These are phyloP conservation scores for Punica granatum DNA, from an alignment of 345 rosid genomes.

Conservation along the genomic window DNA sequence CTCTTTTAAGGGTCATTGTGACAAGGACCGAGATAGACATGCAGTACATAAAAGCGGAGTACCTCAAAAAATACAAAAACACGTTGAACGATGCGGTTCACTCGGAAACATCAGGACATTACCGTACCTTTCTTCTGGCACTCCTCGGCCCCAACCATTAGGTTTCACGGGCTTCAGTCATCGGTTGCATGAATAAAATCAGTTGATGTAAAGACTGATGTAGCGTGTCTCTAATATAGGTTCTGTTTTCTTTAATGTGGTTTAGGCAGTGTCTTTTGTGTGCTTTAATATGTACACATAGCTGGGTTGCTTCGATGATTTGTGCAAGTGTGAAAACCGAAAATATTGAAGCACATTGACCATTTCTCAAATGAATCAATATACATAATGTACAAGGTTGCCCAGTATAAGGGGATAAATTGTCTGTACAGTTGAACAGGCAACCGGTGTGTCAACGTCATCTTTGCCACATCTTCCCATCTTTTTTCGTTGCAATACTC, in stretches of 20 bases:
- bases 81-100: constrained; percentile 52
- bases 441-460: background rate
- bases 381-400: background rate
- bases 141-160: constrained; percentile 53
- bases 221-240: background rate
- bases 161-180: background rate
- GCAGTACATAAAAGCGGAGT: constrained; percentile 60
- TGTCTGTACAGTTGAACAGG: background rate
- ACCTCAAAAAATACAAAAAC: constrained; percentile 46
- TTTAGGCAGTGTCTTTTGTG: background rate
- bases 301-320: background rate
- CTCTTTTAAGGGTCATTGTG: constrained; percentile 51
- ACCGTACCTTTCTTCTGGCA: constrained; percentile 47
- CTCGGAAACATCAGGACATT: constrained; percentile 61
- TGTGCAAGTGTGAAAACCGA: background rate
- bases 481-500: background rate
- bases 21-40: constrained; percentile 68
- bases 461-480: background rate
- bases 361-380: background rate
- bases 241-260: background rate
- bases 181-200: background rate
- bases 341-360: background rate
- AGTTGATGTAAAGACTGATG: background rate
- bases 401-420: background rate
- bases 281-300: background rate